Conservation (phyloP, 2,329 filamentous ascomycete genomes). For the Cryphonectria carpinicola region DNA sequence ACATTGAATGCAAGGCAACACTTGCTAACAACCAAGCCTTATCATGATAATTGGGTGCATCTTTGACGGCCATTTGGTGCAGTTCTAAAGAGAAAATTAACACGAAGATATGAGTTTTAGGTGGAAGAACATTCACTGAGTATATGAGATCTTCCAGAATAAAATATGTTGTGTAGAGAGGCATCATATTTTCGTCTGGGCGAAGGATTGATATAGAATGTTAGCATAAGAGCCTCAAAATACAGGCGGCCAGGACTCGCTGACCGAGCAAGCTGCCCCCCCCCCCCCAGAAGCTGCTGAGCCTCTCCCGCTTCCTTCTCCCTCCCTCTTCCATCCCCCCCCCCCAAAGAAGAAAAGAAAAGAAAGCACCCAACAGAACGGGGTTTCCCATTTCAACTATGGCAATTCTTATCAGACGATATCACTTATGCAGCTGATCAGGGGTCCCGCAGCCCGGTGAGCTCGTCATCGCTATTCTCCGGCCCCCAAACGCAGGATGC, state of each 20-base stretch:
- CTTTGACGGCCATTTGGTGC: too few relatives aligned
- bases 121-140: accelerated
- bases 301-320: not conserved
- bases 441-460: not conserved
- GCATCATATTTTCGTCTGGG: not conserved
- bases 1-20: not conserved
- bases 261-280: not conserved
- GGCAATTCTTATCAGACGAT: not conserved
- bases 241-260: not conserved
- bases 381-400: not conserved
- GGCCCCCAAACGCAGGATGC: constrained; percentile 8
- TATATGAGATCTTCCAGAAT: not conserved
- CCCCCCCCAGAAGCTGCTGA: not conserved
- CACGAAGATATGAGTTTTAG: too few relatives aligned
- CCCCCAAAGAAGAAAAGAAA: not conserved
- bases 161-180: not conserved
- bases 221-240: constrained; percentile 19
- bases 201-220: not conserved
- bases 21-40: constrained; percentile 18
- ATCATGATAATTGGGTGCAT: not conserved
- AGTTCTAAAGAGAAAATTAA: not conserved
- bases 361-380: not conserved
- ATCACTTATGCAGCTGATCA: not conserved
- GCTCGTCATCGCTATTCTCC: not conserved
- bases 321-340: too few relatives aligned